These are phyloP conservation scores for Chrysoporthe deuterocubensis DNA, from an alignment of 2,329 filamentous ascomycete species.

Conservation along the genomic window DNA sequence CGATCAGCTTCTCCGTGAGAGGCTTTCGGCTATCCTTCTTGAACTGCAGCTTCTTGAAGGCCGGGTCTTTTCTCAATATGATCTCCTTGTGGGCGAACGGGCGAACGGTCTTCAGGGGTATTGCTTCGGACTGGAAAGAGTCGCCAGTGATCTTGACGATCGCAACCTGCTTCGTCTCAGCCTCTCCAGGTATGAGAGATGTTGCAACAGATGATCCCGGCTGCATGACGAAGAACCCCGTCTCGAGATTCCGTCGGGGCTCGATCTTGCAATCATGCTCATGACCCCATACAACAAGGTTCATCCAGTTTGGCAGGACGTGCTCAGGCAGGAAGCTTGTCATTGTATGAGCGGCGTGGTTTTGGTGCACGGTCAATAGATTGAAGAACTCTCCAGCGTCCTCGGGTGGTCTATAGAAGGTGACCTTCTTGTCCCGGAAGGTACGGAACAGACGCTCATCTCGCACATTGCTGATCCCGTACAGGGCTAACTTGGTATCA, in stretches of 20 bases:
- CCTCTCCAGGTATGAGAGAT: slow-evolving; percentile 86
- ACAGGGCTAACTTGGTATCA: slow-evolving; percentile 87
- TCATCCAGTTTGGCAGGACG: slow-evolving; percentile 87
- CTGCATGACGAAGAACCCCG: slow-evolving; percentile 94
- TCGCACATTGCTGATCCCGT: slow-evolving; percentile 92
- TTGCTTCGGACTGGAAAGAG: slow-evolving; percentile 78
- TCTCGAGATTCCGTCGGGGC: slow-evolving; percentile 81
- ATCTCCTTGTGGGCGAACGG: slow-evolving; percentile 90
- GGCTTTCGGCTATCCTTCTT: slow-evolving; percentile 83
- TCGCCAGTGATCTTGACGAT: slow-evolving; percentile 83
- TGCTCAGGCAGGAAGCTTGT: slow-evolving; percentile 95
- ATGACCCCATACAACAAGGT: slow-evolving; percentile 91
- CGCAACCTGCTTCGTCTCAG: slow-evolving; percentile 87
- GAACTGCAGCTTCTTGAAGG: slow-evolving; percentile 77
- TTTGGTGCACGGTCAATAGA: slow-evolving; percentile 91
- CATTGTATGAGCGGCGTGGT: slow-evolving; percentile 88
- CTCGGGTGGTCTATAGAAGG: slow-evolving; percentile 82
- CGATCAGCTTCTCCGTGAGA: slow-evolving; percentile 76
- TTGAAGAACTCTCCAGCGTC: slow-evolving; percentile 95
- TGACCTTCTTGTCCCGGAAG: slow-evolving; percentile 90
- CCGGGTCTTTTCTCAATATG: slow-evolving; percentile 72
- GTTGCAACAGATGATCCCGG: slow-evolving; percentile 96
- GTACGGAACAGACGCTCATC: slow-evolving; percentile 95
- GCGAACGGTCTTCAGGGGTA: slow-evolving; percentile 84
- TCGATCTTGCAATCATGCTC: slow-evolving; percentile 96